Conservation (phyloP, 2,329 filamentous ascomycete genomes). For the Cryphonectria radicalis region DNA sequence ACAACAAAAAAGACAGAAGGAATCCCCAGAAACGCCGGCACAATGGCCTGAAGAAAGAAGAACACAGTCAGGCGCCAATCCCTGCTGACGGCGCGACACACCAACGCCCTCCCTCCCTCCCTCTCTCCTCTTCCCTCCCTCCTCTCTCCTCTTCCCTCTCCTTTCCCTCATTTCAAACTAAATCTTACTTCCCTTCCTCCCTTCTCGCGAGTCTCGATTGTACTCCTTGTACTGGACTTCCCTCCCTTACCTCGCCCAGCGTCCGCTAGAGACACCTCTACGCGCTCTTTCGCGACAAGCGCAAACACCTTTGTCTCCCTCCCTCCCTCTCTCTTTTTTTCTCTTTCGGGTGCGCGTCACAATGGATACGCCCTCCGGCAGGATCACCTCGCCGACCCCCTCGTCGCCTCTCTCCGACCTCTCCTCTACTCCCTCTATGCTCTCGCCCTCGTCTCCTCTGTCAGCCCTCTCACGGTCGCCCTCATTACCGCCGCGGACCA, state of each 20-base stretch:
- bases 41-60: constrained; percentile 23
- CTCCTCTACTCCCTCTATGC: constrained; percentile 51
- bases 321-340: neutral
- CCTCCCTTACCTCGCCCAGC: constrained; percentile 14
- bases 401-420: constrained; percentile 61
- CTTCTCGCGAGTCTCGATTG: neutral
- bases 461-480: constrained; percentile 59
- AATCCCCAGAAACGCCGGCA: neutral
- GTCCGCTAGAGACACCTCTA: neutral
- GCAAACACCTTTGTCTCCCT: neutral
- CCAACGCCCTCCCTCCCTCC: neutral
- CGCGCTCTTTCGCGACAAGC: constrained; percentile 14
- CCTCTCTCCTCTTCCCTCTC: constrained; percentile 4
- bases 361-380: constrained; percentile 27
- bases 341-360: neutral
- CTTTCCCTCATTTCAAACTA: constrained; percentile 14
- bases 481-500: constrained; percentile 45
- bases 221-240: neutral
- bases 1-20: constrained; percentile 4
- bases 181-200: constrained; percentile 14
- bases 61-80: constrained; percentile 1
- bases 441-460: constrained; percentile 57
- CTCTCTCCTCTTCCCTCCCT: constrained; percentile 10
- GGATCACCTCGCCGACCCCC: constrained; percentile 50
- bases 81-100: constrained; percentile 10